Evolutionary conservation across 441 rosid genomes (phyloP), one percentile per base, ranked within the genome.

Genomic region (Aquilaria agallochum): DNA sequence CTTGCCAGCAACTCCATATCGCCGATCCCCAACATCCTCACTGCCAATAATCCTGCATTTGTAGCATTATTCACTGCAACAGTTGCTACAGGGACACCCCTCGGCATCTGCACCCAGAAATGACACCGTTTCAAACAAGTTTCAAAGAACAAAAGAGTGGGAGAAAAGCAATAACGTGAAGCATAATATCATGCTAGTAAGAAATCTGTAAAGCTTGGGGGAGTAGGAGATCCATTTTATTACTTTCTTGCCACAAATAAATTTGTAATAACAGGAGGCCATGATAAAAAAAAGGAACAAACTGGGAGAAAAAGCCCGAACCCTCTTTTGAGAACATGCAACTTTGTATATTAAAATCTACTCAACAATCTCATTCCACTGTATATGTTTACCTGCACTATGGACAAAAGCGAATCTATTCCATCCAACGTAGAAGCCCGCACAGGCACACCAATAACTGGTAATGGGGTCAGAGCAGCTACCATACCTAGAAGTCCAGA

Each of bases 371-470:
- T 36, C 42, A 36, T 36, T 36, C 27, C 42, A 36, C 42, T 36
- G 42, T 3, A 8, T 8, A 9, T 45, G 50, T 8, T 13, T 80
- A 89, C 99, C 96, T 95, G 97, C 53, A 88, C 99, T 6, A 95
- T 95, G 50, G 99, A 92, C 56, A 95, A 74, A 68, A 92, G 97
- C 0, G 99, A 89, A 86, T 95, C 97, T 65, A 92, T 76, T 63
- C 98, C 97, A 73, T 89, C 96, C 77, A 92, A 73, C 30, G 83
- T 81, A 36, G 97, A 80, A 66, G 86, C 87, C 5, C 95, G 95
- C 54, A 95, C 96, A 31, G 97, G 97, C 54, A 92, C 97, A 44
- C 98, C 99, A 57, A 95, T 88, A 67, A 95, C 97, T 0, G 97
- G 99, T 55, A 89, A 72, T 31, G 98, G 93, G 74, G 98, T 92